These are phyloP conservation scores for Graphilbum fragrans DNA, from an alignment of 2,329 filamentous ascomycete genomes.

Conservation along the genomic window DNA sequence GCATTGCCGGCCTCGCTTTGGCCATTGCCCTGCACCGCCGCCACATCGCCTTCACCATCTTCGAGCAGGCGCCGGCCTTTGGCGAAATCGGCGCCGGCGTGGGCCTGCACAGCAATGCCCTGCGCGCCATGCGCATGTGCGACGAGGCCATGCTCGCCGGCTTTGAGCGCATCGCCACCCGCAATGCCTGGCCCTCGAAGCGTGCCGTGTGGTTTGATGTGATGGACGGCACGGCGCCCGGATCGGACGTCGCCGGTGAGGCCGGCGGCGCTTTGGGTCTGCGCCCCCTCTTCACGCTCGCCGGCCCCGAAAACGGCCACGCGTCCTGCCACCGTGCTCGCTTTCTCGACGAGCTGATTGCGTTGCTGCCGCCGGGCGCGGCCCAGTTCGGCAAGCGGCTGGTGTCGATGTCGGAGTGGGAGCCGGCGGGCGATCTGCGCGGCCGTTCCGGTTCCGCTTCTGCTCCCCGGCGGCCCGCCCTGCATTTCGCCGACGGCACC, in stretches of 20 bases:
- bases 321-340: constrained; percentile 15
- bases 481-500: constrained; percentile 21
- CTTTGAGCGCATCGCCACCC: constrained; percentile 23
- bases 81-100: constrained; percentile 39
- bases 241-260: constrained; percentile 25
- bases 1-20: constrained; percentile 35
- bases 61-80: constrained; percentile 29
- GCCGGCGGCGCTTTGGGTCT: too few species aligned
- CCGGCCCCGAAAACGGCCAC: too few species aligned
- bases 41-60: constrained; percentile 29
- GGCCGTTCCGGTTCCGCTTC: too few species aligned
- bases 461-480: too few species aligned
- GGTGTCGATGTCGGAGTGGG: too few species aligned
- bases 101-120: constrained; percentile 36
- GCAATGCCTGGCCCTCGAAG: constrained; percentile 22
- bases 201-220: constrained; percentile 15
- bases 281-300: constrained; percentile 21
- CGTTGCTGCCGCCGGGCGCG: constrained; percentile 12
- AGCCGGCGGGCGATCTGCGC: too few species aligned
- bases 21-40: constrained; percentile 32
- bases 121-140: constrained; percentile 28
- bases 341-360: constrained; percentile 21
- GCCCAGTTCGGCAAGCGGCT: too few species aligned
- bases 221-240: constrained; percentile 25
- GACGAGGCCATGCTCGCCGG: constrained; percentile 24